These are phyloP conservation scores for Exophiala sp. DNA, from an alignment of 2,329 filamentous ascomycete species.

Conservation along the genomic window DNA sequence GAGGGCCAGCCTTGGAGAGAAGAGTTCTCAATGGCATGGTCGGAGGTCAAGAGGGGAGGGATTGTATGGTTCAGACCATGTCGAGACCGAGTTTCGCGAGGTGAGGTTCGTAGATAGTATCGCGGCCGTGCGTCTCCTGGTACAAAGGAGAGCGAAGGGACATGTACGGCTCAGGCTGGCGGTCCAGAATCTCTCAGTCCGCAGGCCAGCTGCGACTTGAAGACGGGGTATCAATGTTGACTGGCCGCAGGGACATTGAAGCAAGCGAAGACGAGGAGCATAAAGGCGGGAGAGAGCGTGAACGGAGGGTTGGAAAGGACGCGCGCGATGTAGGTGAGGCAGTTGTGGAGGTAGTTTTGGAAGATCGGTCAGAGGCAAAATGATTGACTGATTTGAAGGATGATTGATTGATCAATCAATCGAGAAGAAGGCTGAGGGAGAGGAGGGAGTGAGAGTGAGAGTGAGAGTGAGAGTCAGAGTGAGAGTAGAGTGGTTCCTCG, in stretches of 20 bases:
- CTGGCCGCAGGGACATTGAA: constrained; percentile 1
- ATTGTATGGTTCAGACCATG: constrained; percentile 10
- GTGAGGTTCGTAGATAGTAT: not conserved
- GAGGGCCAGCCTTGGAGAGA: constrained; percentile 14
- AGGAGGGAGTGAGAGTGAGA: too few relatives aligned
- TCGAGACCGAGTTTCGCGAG: constrained; percentile 1
- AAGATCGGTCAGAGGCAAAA: not conserved
- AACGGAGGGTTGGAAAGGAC: not conserved
- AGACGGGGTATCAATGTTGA: not conserved
- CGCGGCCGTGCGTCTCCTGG: not conserved
- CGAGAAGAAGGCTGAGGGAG: not conserved
- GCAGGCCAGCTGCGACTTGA: constrained; percentile 19
- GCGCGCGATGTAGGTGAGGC: not conserved
- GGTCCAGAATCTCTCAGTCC: constrained; percentile 13
- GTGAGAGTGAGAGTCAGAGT: too few relatives aligned
- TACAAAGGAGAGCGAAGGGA: not conserved
- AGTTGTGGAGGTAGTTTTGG: not conserved
- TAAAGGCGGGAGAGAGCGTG: not conserved
- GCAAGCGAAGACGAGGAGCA: constrained; percentile 4
- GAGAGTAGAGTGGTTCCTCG: too few relatives aligned
- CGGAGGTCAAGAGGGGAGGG: not conserved
- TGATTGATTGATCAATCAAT: not conserved
- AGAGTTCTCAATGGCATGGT: constrained; percentile 22
- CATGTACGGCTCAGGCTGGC: constrained; percentile 5
- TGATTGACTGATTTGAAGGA: not conserved